phyloP scores from a whole-genome alignment of 345 rosid genomes.

The Dimocarpus longan region DNA sequence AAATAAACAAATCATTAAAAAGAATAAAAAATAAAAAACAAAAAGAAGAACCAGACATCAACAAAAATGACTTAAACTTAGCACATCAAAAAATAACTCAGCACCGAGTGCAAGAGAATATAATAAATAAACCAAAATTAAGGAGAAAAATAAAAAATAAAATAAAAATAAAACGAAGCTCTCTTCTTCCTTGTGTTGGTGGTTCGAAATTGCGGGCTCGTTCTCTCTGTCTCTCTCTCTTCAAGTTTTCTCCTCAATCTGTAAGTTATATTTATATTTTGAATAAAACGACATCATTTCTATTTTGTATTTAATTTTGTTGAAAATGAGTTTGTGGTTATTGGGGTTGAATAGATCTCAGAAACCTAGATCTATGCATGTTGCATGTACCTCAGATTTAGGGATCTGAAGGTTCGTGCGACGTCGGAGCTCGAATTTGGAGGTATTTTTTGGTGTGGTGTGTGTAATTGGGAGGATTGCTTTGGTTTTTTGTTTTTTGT shows the following conservation, averaged over 20 bases:
- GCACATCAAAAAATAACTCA: neutral
- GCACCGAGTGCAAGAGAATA: neutral
- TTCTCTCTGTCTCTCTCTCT: constrained; percentile 12
- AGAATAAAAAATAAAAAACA: neutral
- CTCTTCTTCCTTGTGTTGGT: constrained; percentile 30
- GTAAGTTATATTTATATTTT: constrained; percentile 36
- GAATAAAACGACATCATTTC: neutral
- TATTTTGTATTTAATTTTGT: neutral
- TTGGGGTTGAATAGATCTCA: constrained; percentile 27
- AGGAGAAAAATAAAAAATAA: too few species aligned
- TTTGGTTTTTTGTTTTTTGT: constrained; percentile 17
- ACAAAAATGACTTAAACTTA: neutral
- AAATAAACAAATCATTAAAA: neutral
- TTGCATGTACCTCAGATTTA: constrained; percentile 27
- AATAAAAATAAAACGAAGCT: neutral
- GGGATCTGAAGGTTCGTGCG: constrained; percentile 46
- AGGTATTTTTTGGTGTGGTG: constrained; percentile 12
- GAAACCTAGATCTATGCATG: constrained; percentile 49
- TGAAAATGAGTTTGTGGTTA: constrained; percentile 1
- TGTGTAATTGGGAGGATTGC: constrained; percentile 18
- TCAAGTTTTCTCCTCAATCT: constrained; percentile 31
- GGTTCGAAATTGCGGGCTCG: constrained; percentile 39
- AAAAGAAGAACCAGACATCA: neutral
- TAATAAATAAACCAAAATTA: constrained; percentile 12
- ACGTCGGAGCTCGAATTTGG: constrained; percentile 36